A percentile compares a stretch with the other conserved stretches of the same genome.
Evolutionary conservation across 192 early-diverging fungal genomes (phyloP).

Genomic region (Coemansia nantahalensis): DNA sequence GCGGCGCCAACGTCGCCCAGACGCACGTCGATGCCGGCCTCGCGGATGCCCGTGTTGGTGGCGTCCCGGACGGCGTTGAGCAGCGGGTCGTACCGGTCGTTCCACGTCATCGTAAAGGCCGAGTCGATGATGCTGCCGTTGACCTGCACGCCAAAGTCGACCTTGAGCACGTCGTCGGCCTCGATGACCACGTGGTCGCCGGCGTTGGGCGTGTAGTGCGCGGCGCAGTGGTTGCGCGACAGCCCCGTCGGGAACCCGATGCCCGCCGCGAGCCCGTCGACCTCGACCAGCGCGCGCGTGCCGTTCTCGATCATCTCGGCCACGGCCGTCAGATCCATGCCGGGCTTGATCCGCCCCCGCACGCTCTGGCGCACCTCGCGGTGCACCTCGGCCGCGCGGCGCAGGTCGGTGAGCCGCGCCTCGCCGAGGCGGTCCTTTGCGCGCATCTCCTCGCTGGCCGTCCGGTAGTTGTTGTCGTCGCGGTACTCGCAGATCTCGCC

Average conservation of each 20-base stretch:
- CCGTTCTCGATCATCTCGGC: slow-evolving; percentile 93
- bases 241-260: slow-evolving; percentile 96
- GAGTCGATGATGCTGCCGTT: slow-evolving; percentile 93
- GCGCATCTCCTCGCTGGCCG: slow-evolving; percentile 91
- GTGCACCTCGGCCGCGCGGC: slow-evolving; percentile 93
- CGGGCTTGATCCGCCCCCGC: slow-evolving; percentile 80
- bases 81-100: slow-evolving; percentile 84
- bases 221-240: slow-evolving; percentile 93
- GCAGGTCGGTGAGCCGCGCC: slow-evolving; percentile 76
- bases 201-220: slow-evolving; percentile 97
- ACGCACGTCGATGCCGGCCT: slow-evolving; percentile 96
- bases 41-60: slow-evolving; percentile 91
- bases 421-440: slow-evolving; percentile 69
- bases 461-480: slow-evolving; percentile 85
- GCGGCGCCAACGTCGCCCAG: slow-evolving; percentile 93
- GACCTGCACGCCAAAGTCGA: slow-evolving; percentile 95
- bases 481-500: slow-evolving; percentile 85
- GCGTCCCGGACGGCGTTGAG: slow-evolving; percentile 89
- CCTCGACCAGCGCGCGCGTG: slow-evolving; percentile 83
- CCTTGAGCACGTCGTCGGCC: slow-evolving; percentile 92
- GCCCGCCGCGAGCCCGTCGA: slow-evolving; percentile 75
- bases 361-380: slow-evolving; percentile 86
- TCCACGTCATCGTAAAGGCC: slow-evolving; percentile 91
- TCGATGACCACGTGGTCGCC: slow-evolving; percentile 88
- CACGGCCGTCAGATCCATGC: slow-evolving; percentile 93